A percentile compares a stretch with the other conserved stretches of the same genome.
phyloP scores from a whole-genome alignment of 805 yeast genomes.

The Wickerhamomyces queroliae region DNA sequence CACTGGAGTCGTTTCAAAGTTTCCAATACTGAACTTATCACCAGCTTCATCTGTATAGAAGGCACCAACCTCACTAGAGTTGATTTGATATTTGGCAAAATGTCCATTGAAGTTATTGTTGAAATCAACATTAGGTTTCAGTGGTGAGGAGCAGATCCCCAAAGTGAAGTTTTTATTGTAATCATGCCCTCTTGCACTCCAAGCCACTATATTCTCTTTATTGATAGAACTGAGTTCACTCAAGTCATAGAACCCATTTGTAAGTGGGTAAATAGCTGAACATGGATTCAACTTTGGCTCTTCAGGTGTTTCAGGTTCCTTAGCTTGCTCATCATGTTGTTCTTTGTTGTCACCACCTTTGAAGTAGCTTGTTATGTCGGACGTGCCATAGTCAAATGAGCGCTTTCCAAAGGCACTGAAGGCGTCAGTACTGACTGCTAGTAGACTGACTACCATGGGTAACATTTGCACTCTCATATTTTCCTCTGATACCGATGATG shows the following conservation, averaged over 20 bases:
- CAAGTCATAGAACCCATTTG: slow-evolving; percentile 32
- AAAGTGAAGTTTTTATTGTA: slow-evolving; percentile 67
- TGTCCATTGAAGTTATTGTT: slow-evolving; percentile 20
- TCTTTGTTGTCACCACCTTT: slow-evolving; percentile 1
- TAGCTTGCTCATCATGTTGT: not conserved
- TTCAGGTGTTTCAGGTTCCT: slow-evolving; percentile 8
- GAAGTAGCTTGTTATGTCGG: slow-evolving; percentile 12
- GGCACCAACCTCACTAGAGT: slow-evolving; percentile 48
- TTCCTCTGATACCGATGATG: too few species aligned
- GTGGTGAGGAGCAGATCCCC: slow-evolving; percentile 63
- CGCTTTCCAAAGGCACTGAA: slow-evolving; percentile 3
- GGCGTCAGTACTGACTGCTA: not conserved
- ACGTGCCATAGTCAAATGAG: slow-evolving; percentile 16
- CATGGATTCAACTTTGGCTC: slow-evolving; percentile 28
- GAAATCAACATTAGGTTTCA: slow-evolving; percentile 22
- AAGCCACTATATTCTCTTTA: slow-evolving; percentile 31
- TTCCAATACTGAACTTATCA: slow-evolving; percentile 52
- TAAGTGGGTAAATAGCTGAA: slow-evolving; percentile 35
- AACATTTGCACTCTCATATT: not conserved
- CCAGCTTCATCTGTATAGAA: slow-evolving; percentile 43
- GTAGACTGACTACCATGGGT: not conserved
- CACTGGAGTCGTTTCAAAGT: slow-evolving; percentile 51
- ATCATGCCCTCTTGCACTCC: slow-evolving; percentile 69
- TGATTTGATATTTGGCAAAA: slow-evolving; percentile 12
- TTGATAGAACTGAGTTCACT: slow-evolving; percentile 23